phyloP scores from a whole-genome alignment of 2,329 filamentous ascomycete genomes.

The Didymella lethalis region DNA sequence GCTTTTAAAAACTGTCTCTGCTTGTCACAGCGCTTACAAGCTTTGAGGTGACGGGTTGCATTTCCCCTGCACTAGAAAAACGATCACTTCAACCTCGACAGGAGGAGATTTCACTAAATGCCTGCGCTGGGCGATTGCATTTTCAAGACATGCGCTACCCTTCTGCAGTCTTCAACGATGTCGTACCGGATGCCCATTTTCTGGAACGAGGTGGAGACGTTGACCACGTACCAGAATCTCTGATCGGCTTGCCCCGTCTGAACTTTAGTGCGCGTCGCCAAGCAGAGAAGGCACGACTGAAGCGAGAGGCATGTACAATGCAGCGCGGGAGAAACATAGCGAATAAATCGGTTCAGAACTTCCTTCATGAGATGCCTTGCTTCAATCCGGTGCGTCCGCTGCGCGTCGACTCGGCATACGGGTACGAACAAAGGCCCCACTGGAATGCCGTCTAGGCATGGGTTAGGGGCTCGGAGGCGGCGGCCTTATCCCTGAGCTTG shows the following conservation, averaged over 20 bases:
- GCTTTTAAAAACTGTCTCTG: background rate
- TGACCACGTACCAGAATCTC: background rate
- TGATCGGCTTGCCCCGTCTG: background rate
- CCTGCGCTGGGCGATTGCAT: background rate
- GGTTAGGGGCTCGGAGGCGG: conserved; percentile 17
- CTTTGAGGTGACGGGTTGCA: background rate
- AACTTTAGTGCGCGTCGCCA: conserved; percentile 9
- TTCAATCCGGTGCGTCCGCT: conserved; percentile 2
- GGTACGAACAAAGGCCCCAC: conserved; percentile 16
- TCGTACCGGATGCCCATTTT: background rate
- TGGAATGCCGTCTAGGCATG: conserved; percentile 14
- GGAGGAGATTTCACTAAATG: background rate
- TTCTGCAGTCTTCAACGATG: background rate
- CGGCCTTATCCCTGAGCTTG: conserved; percentile 14
- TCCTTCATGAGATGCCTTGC: conserved; percentile 4
- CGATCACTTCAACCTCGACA: background rate
- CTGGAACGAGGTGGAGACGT: background rate
- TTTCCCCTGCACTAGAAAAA: background rate
- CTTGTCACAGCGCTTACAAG: background rate
- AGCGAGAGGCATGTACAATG: background rate
- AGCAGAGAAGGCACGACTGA: conserved; percentile 9
- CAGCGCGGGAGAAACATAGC: background rate
- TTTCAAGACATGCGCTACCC: too few relatives aligned
- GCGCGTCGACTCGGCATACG: conserved; percentile 8
- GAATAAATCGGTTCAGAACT: background rate